A percentile compares a stretch with the other conserved stretches of the same genome.
Conservation (phyloP, 306 rosid genomes). For the Cucurbita maxima region DNA sequence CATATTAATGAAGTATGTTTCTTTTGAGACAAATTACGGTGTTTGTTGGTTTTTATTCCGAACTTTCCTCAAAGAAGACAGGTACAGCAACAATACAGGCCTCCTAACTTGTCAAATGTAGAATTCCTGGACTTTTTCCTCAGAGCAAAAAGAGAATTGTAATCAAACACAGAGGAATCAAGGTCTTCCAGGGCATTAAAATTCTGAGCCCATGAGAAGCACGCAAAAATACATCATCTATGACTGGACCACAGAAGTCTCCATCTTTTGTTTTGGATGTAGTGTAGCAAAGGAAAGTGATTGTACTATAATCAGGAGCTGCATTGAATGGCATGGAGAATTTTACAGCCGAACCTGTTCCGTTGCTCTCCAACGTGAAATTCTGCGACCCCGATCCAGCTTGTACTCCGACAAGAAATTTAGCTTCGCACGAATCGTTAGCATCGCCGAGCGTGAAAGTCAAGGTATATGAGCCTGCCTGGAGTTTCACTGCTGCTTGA, state of each 20-base stretch:
- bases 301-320: background rate
- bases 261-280: slow-evolving; percentile 18
- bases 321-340: slow-evolving; percentile 17
- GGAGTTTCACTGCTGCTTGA: slow-evolving; percentile 9
- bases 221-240: slow-evolving; percentile 19
- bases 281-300: slow-evolving; percentile 15
- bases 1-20: background rate
- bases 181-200: background rate
- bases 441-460: slow-evolving; percentile 22
- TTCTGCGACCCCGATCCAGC: slow-evolving; percentile 17
- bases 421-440: slow-evolving; percentile 14
- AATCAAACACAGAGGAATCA: slow-evolving; percentile 8
- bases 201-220: slow-evolving; percentile 11
- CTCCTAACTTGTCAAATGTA: background rate
- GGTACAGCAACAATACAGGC: background rate
- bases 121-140: background rate
- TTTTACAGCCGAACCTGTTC: slow-evolving; percentile 18
- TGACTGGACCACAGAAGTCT: slow-evolving; percentile 19
- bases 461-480: slow-evolving; percentile 15
- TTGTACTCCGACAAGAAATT: slow-evolving; percentile 14
- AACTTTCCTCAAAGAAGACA: background rate
- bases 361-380: slow-evolving; percentile 18
- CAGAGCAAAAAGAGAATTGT: background rate
- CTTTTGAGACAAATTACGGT: background rate
- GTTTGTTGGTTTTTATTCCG: background rate